These are phyloP conservation scores for Solanum commersonii DNA, from an alignment of 257 asterid genomes.

Conservation along the genomic window DNA sequence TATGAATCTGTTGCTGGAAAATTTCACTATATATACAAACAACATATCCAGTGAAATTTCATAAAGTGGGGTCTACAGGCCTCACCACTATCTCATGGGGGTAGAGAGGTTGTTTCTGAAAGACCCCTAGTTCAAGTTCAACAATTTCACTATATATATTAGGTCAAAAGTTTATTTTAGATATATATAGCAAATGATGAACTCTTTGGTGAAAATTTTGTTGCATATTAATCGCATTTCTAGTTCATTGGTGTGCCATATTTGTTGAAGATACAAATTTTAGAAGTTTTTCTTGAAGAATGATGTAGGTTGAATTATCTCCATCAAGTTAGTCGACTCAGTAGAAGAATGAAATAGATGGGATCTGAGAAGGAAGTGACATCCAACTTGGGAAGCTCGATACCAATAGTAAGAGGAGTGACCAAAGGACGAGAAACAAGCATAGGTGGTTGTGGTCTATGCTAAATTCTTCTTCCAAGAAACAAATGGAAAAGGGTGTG, in stretches of 20 bases:
- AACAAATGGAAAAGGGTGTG: background rate
- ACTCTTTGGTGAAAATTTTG: background rate
- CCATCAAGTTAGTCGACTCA: background rate
- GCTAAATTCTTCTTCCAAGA: background rate
- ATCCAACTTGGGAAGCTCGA: background rate
- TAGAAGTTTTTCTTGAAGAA: background rate
- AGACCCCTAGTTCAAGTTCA: background rate
- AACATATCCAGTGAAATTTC: background rate
- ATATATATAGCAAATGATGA: background rate
- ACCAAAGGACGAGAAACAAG: background rate
- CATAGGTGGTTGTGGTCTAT: background rate
- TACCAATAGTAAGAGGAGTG: background rate
- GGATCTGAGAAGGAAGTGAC: background rate
- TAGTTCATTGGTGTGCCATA: background rate
- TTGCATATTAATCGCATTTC: background rate
- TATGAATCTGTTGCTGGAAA: background rate
- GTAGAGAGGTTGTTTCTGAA: background rate
- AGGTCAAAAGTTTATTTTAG: background rate
- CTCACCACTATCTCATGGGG: background rate
- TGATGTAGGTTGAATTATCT: background rate
- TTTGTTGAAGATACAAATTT: background rate
- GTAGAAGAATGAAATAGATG: background rate
- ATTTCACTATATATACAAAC: background rate
- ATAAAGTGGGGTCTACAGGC: background rate
- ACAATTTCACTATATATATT: background rate